These are phyloP conservation scores for Eutrema salsugineum DNA, from an alignment of 441 rosid genomes.

Conservation along the genomic window DNA sequence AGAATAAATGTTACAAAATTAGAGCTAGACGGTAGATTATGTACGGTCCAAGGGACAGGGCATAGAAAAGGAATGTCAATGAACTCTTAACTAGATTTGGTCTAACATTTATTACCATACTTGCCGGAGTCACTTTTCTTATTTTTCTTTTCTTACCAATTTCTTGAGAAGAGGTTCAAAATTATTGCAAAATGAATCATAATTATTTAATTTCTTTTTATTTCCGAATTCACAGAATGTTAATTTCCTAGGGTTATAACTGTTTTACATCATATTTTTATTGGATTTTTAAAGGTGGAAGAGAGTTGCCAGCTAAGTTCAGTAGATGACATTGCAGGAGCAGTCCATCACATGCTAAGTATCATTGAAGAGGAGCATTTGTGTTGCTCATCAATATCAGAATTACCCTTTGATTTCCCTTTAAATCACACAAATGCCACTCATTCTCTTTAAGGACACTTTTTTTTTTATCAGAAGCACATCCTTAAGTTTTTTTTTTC, in stretches of 20 bases:
- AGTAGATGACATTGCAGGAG: conserved; percentile 85
- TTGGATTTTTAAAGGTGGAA: conserved; percentile 52
- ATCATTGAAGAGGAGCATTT: conserved; percentile 57
- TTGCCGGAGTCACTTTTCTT: background rate
- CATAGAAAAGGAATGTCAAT: conserved; percentile 30
- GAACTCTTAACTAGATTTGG: conserved; percentile 33
- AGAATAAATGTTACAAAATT: background rate
- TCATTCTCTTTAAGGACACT: background rate
- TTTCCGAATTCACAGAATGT: background rate
- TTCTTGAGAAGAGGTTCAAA: conserved; percentile 5
- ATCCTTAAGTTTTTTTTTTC: background rate
- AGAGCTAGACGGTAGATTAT: background rate
- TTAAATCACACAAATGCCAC: conserved; percentile 21
- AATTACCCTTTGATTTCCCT: conserved; percentile 8
- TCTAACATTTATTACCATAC: conserved; percentile 31
- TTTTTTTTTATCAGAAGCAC: background rate
- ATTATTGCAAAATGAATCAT: conserved; percentile 13
- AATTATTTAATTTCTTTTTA: background rate
- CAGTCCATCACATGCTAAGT: conserved; percentile 81
- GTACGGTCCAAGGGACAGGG: conserved; percentile 7
- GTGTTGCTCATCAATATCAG: conserved; percentile 27
- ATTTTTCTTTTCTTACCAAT: background rate
- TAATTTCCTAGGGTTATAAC: background rate
- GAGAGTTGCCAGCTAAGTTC: conserved; percentile 85
- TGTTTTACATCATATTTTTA: background rate